These are phyloP conservation scores for Pseudofabraea citricarpa DNA, from an alignment of 2,329 filamentous ascomycete genomes.

Conservation along the genomic window DNA sequence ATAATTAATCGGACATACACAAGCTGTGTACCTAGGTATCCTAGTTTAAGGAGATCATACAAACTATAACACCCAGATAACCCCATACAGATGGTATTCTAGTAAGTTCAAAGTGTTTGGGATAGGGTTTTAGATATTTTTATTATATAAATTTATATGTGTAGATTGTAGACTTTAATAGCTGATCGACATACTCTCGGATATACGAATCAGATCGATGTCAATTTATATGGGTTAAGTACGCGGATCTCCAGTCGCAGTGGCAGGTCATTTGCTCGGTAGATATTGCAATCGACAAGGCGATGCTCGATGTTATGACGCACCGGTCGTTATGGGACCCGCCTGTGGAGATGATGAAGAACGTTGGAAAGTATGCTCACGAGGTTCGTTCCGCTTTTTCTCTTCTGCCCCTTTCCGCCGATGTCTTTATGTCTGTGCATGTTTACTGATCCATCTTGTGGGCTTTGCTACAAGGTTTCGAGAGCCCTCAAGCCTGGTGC, in stretches of 20 bases:
- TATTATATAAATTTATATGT: too few species aligned
- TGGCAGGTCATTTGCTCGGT: constrained; percentile 42
- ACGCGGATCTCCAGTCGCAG: constrained; percentile 26
- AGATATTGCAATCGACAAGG: constrained; percentile 54
- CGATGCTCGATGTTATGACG: constrained; percentile 51
- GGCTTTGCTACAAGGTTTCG: too few species aligned
- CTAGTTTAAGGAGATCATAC: too few species aligned
- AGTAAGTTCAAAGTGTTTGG: too few species aligned
- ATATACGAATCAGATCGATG: constrained; percentile 47
- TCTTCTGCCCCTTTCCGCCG: background rate
- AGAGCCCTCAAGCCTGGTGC: constrained; percentile 43
- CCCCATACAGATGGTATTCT: too few species aligned
- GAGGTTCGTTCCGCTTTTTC: constrained; percentile 33
- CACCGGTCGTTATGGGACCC: constrained; percentile 49
- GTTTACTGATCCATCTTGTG: too few species aligned
- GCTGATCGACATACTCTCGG: constrained; percentile 39
- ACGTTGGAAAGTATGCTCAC: constrained; percentile 42
- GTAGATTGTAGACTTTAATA: constrained; percentile 45
- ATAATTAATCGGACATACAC: too few species aligned
- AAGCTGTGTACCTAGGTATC: too few species aligned
- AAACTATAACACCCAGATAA: too few species aligned
- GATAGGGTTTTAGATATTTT: too few species aligned
- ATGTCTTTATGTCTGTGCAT: background rate
- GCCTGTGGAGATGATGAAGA: constrained; percentile 41
- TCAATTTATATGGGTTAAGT: constrained; percentile 52